Conservation (phyloP, 75 land plant species). For the Picea glauca region DNA sequence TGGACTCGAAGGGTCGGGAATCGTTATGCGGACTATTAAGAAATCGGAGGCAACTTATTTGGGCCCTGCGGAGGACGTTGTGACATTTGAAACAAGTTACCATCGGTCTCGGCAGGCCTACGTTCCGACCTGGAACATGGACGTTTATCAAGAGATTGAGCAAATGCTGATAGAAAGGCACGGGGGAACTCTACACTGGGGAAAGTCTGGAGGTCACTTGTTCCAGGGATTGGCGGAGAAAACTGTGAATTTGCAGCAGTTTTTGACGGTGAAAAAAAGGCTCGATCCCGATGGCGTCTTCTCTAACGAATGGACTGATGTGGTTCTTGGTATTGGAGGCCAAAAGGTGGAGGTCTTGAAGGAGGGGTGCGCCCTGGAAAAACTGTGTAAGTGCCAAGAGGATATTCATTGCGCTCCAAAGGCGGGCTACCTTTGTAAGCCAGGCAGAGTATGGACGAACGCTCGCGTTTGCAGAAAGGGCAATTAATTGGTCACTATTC, state of each 20-base stretch:
- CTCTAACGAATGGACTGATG: constrained; percentile 32
- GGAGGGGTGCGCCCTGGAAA: constrained; percentile 30
- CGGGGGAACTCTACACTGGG: constrained; percentile 28
- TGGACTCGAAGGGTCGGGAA: neutral
- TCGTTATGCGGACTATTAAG: neutral
- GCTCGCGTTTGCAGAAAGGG: constrained; percentile 20
- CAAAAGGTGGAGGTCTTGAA: neutral
- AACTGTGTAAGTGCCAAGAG: constrained; percentile 21
- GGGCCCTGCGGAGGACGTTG: constrained; percentile 19
- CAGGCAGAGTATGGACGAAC: constrained; percentile 10
- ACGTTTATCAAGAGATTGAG: constrained; percentile 33
- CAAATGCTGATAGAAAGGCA: constrained; percentile 28
- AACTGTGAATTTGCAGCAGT: neutral
- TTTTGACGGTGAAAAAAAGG: constrained; percentile 16
- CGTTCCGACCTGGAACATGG: constrained; percentile 14
- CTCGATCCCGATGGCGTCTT: constrained; percentile 31
- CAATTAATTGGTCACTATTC: neutral
- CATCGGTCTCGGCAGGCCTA: constrained; percentile 6
- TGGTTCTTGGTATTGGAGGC: constrained; percentile 6
- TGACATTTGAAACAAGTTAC: constrained; percentile 16
- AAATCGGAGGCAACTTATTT: constrained; percentile 12
- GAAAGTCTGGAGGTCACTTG: constrained; percentile 21
- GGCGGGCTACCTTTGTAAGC: constrained; percentile 17
- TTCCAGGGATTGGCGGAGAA: constrained; percentile 9
- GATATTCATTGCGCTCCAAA: constrained; percentile 26